phyloP scores from a whole-genome alignment of 352 stramenopile genomes.

The Phytophthora constricta region DNA sequence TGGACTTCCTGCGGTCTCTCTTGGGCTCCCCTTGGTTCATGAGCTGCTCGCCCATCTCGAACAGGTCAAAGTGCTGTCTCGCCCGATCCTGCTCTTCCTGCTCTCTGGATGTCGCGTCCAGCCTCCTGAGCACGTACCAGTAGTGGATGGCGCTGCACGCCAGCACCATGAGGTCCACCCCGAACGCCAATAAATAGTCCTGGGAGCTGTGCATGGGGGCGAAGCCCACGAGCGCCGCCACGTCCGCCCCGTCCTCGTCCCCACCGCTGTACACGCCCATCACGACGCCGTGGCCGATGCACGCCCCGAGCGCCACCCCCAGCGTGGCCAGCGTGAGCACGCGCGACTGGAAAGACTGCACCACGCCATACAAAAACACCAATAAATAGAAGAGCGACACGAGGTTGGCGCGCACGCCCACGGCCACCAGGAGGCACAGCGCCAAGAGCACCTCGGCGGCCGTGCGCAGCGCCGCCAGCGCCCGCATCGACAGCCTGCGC shows the following conservation, averaged over 20 bases:
- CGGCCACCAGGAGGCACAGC: constrained; percentile 57
- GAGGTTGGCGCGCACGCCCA: constrained; percentile 57
- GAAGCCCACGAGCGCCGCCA: constrained; percentile 57
- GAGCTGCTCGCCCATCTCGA: constrained; percentile 60
- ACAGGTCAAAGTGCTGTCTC: constrained; percentile 60
- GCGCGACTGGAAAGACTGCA: constrained; percentile 71
- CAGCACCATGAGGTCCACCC: constrained; percentile 68
- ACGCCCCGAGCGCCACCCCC: constrained; percentile 48
- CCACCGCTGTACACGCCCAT: constrained; percentile 23
- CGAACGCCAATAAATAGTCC: constrained; percentile 56
- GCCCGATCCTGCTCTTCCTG: constrained; percentile 36
- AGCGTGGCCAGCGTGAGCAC: constrained; percentile 53
- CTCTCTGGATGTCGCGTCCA: constrained; percentile 29
- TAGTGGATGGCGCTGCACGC: constrained; percentile 63
- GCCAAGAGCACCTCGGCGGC: constrained; percentile 49
- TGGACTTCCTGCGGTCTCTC: constrained; percentile 29
- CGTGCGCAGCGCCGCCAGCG: constrained; percentile 27
- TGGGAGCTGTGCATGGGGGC: constrained; percentile 36
- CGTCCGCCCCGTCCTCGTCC: constrained; percentile 13
- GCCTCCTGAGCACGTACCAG: constrained; percentile 62
- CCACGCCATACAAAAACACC: constrained; percentile 64
- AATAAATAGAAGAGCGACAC: constrained; percentile 78
- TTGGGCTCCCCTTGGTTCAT: constrained; percentile 37
- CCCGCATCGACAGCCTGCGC: constrained; percentile 28
- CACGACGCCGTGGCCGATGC: constrained; percentile 53